Evolutionary conservation across 345 rosid genomes (phyloP), one percentile per base, ranked within the genome.

Genomic region (Dipteronia sinensis): DNA sequence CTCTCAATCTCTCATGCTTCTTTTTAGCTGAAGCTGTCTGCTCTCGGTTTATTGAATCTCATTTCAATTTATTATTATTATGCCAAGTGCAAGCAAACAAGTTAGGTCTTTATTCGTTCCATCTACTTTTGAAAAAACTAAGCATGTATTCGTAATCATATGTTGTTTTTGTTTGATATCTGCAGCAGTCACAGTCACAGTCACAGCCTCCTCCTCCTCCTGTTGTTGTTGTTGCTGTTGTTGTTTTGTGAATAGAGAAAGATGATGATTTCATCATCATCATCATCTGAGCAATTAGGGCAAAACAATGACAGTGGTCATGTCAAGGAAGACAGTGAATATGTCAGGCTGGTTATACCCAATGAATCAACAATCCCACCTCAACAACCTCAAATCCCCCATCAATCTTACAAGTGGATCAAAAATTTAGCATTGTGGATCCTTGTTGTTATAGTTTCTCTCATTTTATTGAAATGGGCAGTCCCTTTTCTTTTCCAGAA

Each of bases 391-490:
- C 34, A 31, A 31, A 31, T 31, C 34, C 38, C 38, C 38, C 38
- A 34, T 34, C 38, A 34, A 49, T 78, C 84, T 73, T 27, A 81
- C 34, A 27, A 83, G 53, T 89, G 99, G 98, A 72, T 82, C 79
- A 93, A 90, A 81, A 85, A 81, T 71, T 71, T 91, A 1, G 27
- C 82, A 2, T 79, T 84, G 38, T 84, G 67, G 73, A 46, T 75
- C 53, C 12, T 89, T 55, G 2, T 74, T 11, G 64, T 85, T 61
- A 23, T 88, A 46, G 49, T 82, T 58, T 22, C 76, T 25, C 89
- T 94, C 67, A 4, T 87, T 76, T 86, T 90, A 53, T 69, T 92
- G 27, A 90, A 92, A 79, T 96, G 98, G 99, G 99, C 94, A 67
- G 81, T 88, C 65, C 97, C 98, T 0, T 92, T 96, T 83, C 86